Percentiles rank a stretch among this genome's conserved stretches.
Conservation (phyloP, 495 filamentous ascomycete genomes). For the Bathelium albidoporum region DNA sequence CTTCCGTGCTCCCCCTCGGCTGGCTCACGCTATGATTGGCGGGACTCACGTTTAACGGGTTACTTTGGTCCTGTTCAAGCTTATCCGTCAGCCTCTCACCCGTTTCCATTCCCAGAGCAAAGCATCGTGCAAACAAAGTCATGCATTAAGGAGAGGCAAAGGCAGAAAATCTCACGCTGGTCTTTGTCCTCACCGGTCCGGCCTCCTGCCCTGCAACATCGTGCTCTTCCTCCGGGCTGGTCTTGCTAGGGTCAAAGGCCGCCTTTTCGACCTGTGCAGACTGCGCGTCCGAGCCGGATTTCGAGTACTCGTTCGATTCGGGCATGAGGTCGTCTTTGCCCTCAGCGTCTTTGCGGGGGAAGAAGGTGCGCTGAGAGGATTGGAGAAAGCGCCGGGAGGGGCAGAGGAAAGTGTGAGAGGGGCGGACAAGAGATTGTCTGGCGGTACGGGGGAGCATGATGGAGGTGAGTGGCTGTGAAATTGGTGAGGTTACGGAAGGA, state of each 20-base stretch:
- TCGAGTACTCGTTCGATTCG: slow-evolving; percentile 45
- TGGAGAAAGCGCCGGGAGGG: not conserved
- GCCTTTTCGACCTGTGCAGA: slow-evolving; percentile 35
- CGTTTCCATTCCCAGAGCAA: too few species aligned
- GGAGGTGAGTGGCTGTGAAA: not conserved
- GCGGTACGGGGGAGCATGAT: not conserved
- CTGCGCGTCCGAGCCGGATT: slow-evolving; percentile 48
- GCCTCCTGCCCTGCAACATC: slow-evolving; percentile 26
- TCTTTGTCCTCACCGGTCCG: slow-evolving; percentile 7
- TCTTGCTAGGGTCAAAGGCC: slow-evolving; percentile 51
- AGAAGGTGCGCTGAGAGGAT: not conserved
- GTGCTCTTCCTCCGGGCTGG: slow-evolving; percentile 45
- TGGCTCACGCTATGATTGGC: slow-evolving; percentile 51
- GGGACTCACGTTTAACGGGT: slow-evolving; percentile 49
- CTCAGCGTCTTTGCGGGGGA: slow-evolving; percentile 32
- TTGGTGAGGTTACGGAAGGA: not conserved
- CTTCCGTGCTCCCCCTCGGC: slow-evolving; percentile 37
- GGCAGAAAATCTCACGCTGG: slow-evolving; percentile 6
- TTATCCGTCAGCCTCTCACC: too few species aligned
- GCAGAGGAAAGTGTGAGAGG: not conserved
- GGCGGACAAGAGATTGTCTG: not conserved
- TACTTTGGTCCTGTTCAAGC: slow-evolving; percentile 20
- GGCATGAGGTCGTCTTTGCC: slow-evolving; percentile 48
- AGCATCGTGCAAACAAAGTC: too few species aligned
- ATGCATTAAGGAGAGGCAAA: too few species aligned